Conservation (phyloP, 495 filamentous ascomycete genomes). For the Daldinia grandis region DNA sequence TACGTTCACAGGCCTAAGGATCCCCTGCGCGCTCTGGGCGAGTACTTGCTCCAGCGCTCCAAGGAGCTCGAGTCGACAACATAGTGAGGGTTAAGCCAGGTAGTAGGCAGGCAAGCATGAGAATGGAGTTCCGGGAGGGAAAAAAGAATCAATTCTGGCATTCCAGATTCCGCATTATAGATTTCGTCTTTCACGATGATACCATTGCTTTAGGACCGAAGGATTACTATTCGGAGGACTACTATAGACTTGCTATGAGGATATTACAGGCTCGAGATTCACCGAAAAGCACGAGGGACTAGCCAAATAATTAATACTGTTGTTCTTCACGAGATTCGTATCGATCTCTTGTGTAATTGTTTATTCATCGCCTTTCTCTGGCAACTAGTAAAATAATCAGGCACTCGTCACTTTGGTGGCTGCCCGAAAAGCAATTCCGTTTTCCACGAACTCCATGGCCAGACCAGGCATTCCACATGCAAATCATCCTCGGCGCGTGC, state of each 20-base stretch:
- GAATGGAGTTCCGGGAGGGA: slow-evolving; percentile 36
- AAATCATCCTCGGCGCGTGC: slow-evolving; percentile 29
- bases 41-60: slow-evolving; percentile 84
- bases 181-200: slow-evolving; percentile 33
- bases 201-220: slow-evolving; percentile 30
- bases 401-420: slow-evolving; percentile 29
- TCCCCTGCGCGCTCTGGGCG: slow-evolving; percentile 83
- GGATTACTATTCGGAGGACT: slow-evolving; percentile 1
- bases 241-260: neutral
- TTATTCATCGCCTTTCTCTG: slow-evolving; percentile 38
- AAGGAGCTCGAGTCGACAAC: slow-evolving; percentile 69
- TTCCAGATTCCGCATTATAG: slow-evolving; percentile 17
- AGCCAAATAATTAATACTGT: slow-evolving; percentile 9
- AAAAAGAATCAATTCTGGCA: slow-evolving; percentile 9
- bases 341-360: slow-evolving; percentile 35
- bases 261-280: neutral
- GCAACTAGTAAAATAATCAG: slow-evolving; percentile 29
- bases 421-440: slow-evolving; percentile 43
- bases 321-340: slow-evolving; percentile 27
- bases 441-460: slow-evolving; percentile 48
- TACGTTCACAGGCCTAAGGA: slow-evolving; percentile 70
- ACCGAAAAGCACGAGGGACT: neutral
- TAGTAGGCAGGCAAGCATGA: neutral
- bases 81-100: neutral
- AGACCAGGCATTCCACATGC: slow-evolving; percentile 37